phyloP scores from a whole-genome alignment of 2,329 filamentous ascomycete species.

The Penicillium thymicola region DNA sequence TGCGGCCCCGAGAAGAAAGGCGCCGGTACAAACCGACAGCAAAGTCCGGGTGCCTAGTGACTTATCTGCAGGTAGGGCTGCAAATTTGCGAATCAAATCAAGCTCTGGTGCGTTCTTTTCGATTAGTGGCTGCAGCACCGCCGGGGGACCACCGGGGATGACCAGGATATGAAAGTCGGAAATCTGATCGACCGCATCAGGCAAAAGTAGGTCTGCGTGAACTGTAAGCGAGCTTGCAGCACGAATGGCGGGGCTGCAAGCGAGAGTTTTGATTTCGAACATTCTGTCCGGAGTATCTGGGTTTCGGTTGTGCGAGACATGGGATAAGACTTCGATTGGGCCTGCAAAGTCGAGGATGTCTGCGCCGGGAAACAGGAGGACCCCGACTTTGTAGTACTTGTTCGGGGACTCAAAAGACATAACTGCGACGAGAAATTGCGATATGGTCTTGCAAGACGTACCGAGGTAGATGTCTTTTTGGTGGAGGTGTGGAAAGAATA shows the following conservation, averaged over 20 bases:
- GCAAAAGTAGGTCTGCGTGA: constrained; percentile 30
- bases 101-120: constrained; percentile 19
- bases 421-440: not conserved
- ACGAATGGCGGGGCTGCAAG: constrained; percentile 24
- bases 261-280: constrained; percentile 38
- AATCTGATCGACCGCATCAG: constrained; percentile 27
- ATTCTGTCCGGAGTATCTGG: constrained; percentile 23
- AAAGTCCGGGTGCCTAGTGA: constrained; percentile 28
- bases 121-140: constrained; percentile 25
- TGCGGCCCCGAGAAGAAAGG: constrained; percentile 37
- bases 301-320: constrained; percentile 28
- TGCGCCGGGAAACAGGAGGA: constrained; percentile 37
- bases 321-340: constrained; percentile 38
- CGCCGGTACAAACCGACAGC: constrained; percentile 43
- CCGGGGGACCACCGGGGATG: constrained; percentile 36
- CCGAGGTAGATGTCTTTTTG: not conserved
- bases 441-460: not conserved
- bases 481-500: not conserved
- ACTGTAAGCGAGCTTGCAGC: constrained; percentile 29
- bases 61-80: constrained; percentile 18
- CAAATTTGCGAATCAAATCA: constrained; percentile 23
- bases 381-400: constrained; percentile 35
- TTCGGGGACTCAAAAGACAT: constrained; percentile 14
- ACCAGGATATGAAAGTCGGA: constrained; percentile 39
- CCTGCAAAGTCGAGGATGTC: constrained; percentile 45